phyloP scores from a whole-genome alignment of 1,284 basidiomycete genomes.

The Boletus holoroseus region DNA sequence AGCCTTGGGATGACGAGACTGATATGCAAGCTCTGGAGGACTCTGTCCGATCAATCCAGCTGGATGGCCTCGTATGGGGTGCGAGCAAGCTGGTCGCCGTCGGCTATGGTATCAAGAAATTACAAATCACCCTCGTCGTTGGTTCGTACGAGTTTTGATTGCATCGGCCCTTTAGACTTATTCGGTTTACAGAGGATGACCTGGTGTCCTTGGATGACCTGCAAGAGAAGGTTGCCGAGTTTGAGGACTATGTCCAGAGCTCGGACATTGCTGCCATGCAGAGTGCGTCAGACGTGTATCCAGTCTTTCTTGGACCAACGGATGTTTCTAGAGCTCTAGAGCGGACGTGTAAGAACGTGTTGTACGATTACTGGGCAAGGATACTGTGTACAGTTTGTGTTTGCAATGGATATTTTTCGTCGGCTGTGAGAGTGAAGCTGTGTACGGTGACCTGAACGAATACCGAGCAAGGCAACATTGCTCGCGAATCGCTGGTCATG shows the following conservation, averaged over 20 bases:
- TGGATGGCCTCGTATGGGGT: constrained; percentile 95
- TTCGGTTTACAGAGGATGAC: constrained; percentile 72
- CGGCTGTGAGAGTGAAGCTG: constrained; percentile 10
- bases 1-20: constrained; percentile 99
- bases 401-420: too few species aligned
- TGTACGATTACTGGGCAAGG: too few species aligned
- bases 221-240: constrained; percentile 82
- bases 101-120: constrained; percentile 89
- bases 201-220: constrained; percentile 93
- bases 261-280: constrained; percentile 89
- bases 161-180: neutral
- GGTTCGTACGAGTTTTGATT: constrained; percentile 48
- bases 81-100: constrained; percentile 87
- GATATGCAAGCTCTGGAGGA: constrained; percentile 89
- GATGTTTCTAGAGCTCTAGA: constrained; percentile 22
- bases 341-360: neutral
- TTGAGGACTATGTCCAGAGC: constrained; percentile 96
- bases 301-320: constrained; percentile 7
- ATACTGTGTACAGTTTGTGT: too few species aligned
- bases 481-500: constrained; percentile 8
- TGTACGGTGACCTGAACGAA: constrained; percentile 22
- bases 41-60: constrained; percentile 79
- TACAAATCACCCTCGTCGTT: constrained; percentile 93
- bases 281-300: constrained; percentile 46
- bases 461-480: constrained; percentile 13